Evolutionary conservation across 371 early-diverging fungal species (phyloP), one percentile per base, ranked within the genome.

Genomic region (Homolaphlyctis polyrhiza): DNA sequence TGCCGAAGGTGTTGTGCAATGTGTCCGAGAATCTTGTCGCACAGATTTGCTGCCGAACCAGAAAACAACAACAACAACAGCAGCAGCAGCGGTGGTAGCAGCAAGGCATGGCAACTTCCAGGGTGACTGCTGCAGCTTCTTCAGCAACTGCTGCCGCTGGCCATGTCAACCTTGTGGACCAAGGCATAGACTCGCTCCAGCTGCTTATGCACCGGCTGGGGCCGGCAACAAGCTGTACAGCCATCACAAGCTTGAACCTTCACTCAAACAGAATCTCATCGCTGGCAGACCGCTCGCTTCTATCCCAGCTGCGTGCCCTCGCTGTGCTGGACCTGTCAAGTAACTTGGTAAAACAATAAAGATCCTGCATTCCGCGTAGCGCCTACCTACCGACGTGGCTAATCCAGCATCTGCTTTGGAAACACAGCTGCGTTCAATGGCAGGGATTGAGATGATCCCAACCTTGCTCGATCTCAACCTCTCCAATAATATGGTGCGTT

Each of bases 401-500:
- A 18, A 39, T 47, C 18, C 25, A n/a, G 47, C 25, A 25, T 47
- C 39, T 39, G 39, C 18, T 3, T 47, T 3, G 47, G n/a, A 8
- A 3, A 47, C 30, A 23, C 39, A 70, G 68, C 52, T 74, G 8
- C 58, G 68, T 39, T 43, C 61, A 48, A 62, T 76, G 45, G 61
- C 60, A 2, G 67, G 68, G 14, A 60, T 74, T 23, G 64, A 64
- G n/a, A 48, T 23, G 1, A 35, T 64, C 14, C 54, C 61, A 11
- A 45, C 50, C 28, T 59, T 78, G 28, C 45, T 62, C 23, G 69
- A 70, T 18, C 68, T 78, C 61, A 78, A 78, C 60, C 59, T 75
- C 25, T 50, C 75, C 13, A 73, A 72, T 50, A 78, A 78, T 57
- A 67, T 67, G 66, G 78, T 78, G 39, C 11, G 55, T 23, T 32